Evolutionary conservation across 768 basidiomycete genomes (phyloP), one percentile per base, ranked within the genome.

Genomic region (Mycena galopus): DNA sequence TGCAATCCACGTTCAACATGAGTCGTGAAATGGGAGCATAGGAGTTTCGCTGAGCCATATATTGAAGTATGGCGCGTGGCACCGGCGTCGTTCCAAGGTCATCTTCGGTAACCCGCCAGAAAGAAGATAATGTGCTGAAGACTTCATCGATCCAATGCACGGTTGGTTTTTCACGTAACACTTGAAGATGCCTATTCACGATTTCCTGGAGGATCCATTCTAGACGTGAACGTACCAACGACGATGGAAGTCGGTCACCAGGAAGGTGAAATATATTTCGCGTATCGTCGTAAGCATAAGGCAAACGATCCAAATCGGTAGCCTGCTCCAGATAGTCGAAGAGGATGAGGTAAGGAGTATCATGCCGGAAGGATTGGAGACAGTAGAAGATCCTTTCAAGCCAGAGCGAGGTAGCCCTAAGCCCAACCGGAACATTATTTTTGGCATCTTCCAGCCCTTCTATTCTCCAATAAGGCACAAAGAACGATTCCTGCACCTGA

Each of bases 351-450:
- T 58, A 58, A 8, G 57, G 57, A 23, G 16, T 35, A 58, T 58
- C 57, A 23, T 58, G 57, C 33, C 57, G 57, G 23, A 58, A 58
- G 19, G 57, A 58, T 23, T 58, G 57, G 33, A 58, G 57, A 33
- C 57, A 58, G 33, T 58, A 58, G 14, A 58, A 58, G 27, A 35
- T 9, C 33, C 21, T 58, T 23, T 58, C 57, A 35, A 58, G 57
- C 57, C 57, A 58, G 8, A 58, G 32, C 11, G 57, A 58, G 21
- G 33, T 29, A 33, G 57, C 57, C 17, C 4, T 32, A 58, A 10
- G 30, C 10, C 33, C 21, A 33, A 58, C 33, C 11, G 57, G 57
- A 58, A 58, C 37, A 58, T 58, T 58, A 7, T 23, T 23, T 33
- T 56, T 32, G 55, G 55, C 55, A 21, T 56, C 55, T 4, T 56